Conservation (phyloP, 202 grass and related monocot genomes). For the Musa balbisiana region DNA sequence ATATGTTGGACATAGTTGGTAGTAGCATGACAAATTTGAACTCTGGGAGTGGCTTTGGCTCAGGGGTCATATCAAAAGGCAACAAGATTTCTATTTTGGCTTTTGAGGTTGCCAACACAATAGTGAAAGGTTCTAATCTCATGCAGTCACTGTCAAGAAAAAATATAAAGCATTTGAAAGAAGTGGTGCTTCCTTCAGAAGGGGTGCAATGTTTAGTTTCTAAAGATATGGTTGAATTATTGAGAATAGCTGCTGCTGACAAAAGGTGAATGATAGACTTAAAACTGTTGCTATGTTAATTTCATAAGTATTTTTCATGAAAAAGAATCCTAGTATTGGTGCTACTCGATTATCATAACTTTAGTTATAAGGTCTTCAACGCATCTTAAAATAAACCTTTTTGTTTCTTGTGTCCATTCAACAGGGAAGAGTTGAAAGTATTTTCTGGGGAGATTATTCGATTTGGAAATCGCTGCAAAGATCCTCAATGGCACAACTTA, state of each 20-base stretch:
- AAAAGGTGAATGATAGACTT: slow-evolving; percentile 48
- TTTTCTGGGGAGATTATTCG: slow-evolving; percentile 73
- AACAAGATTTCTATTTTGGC: slow-evolving; percentile 61
- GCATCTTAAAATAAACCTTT: not conserved
- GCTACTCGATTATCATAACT: not conserved
- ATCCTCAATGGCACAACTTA: slow-evolving; percentile 92
- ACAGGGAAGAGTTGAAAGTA: slow-evolving; percentile 65
- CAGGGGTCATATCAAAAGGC: slow-evolving; percentile 36
- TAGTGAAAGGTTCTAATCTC: slow-evolving; percentile 68
- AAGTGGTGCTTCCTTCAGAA: slow-evolving; percentile 45
- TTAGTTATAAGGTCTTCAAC: not conserved
- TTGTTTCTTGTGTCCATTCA: slow-evolving; percentile 8
- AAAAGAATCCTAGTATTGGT: not conserved
- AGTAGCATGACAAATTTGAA: slow-evolving; percentile 79
- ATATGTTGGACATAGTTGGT: slow-evolving; percentile 60
- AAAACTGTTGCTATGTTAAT: slow-evolving; percentile 11
- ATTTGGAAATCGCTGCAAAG: slow-evolving; percentile 85
- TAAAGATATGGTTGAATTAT: slow-evolving; percentile 35
- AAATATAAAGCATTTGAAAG: slow-evolving; percentile 54
- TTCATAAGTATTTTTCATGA: not conserved
- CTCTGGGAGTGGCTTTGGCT: slow-evolving; percentile 42
- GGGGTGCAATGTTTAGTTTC: slow-evolving; percentile 63
- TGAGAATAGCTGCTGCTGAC: slow-evolving; percentile 61
- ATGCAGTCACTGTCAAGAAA: slow-evolving; percentile 70
- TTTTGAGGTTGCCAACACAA: slow-evolving; percentile 95